These are phyloP conservation scores for Termitomyces heimii DNA, from an alignment of 768 basidiomycete species.

Conservation along the genomic window DNA sequence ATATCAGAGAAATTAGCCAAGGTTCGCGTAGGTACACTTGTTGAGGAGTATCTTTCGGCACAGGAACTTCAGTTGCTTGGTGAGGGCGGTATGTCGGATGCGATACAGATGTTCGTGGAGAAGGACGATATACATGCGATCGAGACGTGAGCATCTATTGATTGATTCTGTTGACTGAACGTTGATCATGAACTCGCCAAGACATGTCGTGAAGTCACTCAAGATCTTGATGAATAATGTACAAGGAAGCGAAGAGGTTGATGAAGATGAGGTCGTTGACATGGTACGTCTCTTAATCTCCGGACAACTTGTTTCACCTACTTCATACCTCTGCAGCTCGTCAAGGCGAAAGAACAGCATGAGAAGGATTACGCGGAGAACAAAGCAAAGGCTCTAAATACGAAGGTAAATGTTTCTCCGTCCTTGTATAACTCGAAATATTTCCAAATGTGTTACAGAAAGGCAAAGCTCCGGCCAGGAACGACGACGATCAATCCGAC, in stretches of 20 bases:
- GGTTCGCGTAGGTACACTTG: conserved; percentile 83
- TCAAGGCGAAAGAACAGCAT: conserved; percentile 64
- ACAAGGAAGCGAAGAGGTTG: conserved; percentile 54
- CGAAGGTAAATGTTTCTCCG: conserved; percentile 31
- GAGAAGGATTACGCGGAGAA: conserved; percentile 58
- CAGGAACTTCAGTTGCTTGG: conserved; percentile 91
- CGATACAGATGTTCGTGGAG: conserved; percentile 93
- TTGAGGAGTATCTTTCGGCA: conserved; percentile 85
- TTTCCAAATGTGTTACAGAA: conserved; percentile 14
- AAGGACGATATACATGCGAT: conserved; percentile 97
- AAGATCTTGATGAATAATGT: conserved; percentile 64
- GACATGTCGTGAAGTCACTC: conserved; percentile 61
- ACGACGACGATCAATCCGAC: conserved; percentile 45
- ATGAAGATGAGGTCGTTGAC: conserved; percentile 74
- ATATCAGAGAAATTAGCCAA: conserved; percentile 71
- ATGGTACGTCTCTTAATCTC: conserved; percentile 35
- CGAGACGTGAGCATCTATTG: conserved; percentile 50
- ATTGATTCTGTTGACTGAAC: neutral
- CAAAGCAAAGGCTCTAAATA: conserved; percentile 31
- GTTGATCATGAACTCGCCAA: conserved; percentile 19
- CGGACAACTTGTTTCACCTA: neutral
- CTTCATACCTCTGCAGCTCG: conserved; percentile 39
- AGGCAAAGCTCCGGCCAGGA: conserved; percentile 48
- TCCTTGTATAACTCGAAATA: neutral
- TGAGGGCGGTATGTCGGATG: conserved; percentile 88